Conservation (phyloP, 352 stramenopile genomes). For the Phytophthora macrochlamydospora region DNA sequence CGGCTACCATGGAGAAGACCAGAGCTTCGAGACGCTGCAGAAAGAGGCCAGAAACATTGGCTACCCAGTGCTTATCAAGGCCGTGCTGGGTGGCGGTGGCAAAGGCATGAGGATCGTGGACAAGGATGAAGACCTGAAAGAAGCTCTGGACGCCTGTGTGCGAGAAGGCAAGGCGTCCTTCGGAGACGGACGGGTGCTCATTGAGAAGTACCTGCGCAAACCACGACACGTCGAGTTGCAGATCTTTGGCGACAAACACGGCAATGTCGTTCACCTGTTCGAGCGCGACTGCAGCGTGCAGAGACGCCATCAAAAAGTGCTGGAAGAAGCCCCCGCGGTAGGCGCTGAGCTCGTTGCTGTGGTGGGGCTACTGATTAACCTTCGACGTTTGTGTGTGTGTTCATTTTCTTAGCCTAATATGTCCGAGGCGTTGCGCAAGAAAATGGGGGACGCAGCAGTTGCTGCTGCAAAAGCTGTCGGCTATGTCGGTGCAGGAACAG, state of each 20-base stretch:
- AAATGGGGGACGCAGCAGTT: constrained; percentile 91
- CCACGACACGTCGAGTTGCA: constrained; percentile 94
- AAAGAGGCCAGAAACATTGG: constrained; percentile 86
- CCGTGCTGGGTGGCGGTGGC: constrained; percentile 88
- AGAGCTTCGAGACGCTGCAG: constrained; percentile 78
- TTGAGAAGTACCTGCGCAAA: constrained; percentile 92
- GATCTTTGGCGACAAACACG: constrained; percentile 92
- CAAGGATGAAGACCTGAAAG: constrained; percentile 78
- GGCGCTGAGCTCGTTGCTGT: constrained; percentile 21
- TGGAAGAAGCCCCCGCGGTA: constrained; percentile 93
- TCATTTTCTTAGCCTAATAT: constrained; percentile 64
- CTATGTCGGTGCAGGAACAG: constrained; percentile 93
- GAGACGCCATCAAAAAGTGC: constrained; percentile 94
- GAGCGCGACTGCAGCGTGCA: constrained; percentile 93
- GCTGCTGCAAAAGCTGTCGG: constrained; percentile 89
- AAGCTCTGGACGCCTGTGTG: constrained; percentile 85
- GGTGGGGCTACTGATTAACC: neutral
- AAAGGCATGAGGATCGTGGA: constrained; percentile 94
- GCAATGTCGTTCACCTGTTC: constrained; percentile 90
- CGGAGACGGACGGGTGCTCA: constrained; percentile 88
- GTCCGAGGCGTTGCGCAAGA: constrained; percentile 75
- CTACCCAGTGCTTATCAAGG: constrained; percentile 94
- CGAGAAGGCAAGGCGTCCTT: constrained; percentile 90
- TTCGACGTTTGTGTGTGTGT: neutral
- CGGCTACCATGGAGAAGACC: constrained; percentile 91